Evolutionary conservation across 2,329 filamentous ascomycete genomes (phyloP), one percentile per base, ranked within the genome.

Genomic region (Aspergillus ochraceus): DNA sequence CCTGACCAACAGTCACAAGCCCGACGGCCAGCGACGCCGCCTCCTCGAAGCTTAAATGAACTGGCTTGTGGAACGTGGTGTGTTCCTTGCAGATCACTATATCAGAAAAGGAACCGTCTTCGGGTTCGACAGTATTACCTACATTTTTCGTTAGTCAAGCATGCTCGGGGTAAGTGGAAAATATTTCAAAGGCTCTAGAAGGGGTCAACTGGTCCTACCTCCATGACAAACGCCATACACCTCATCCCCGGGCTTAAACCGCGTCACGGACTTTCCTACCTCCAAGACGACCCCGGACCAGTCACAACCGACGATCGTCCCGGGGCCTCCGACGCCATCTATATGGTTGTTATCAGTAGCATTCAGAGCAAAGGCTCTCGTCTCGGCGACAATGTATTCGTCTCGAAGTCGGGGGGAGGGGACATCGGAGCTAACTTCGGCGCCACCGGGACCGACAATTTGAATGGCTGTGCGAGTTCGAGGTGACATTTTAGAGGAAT

Each of bases 251-350:
- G 30, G n/a, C 11, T 19, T 22, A 6, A 53, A 46, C 2, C 39
- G 20, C 9, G 51, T 58, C 3, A 58, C 55, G 10, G 39, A 24
- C 10, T 14, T 11, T 3, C 50, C 55, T 1, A 58, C 42, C n/a
- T 30, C 50, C 3, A 32, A 17, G 26, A 58, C 39, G 2, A 52
- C 30, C 24, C 55, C 55, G 1, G 42, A 29, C 49, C 39, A 58
- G 50, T 58, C 55, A 47, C 36, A 58, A 14, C 55, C 55, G 29
- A 58, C 36, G 30, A 58, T 46, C 22, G 50, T 52, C 26, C 55
- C 55, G 12, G 55, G 55, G 2, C 36, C 46, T 9, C 29, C 30
- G 11, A 58, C 6, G 24, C 32, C 19, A 6, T 45, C 55, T 26
- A 49, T 49, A 42, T 47, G 55, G 19, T 49, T 52, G 17, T n/a